Evolutionary conservation across 148 eudicot genomes (phyloP).

Genomic region (Silene uniflora): DNA sequence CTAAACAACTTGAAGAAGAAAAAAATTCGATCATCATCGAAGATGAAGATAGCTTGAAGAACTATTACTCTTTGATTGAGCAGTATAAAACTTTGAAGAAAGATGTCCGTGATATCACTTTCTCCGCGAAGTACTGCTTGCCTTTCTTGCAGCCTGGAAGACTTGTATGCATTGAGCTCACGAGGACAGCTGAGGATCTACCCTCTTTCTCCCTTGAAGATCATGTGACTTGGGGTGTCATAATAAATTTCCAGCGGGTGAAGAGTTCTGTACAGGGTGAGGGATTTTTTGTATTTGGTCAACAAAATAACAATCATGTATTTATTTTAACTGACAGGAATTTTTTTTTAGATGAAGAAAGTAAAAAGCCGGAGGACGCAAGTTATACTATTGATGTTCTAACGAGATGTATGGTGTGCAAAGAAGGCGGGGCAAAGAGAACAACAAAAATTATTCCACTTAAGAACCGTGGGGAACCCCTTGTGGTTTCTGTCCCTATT

Average conservation of each 20-base stretch:
- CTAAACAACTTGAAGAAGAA: slow-evolving; percentile 63
- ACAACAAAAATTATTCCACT: slow-evolving; percentile 64
- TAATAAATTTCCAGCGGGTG: slow-evolving; percentile 77
- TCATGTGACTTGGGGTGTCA: slow-evolving; percentile 83
- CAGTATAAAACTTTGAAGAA: slow-evolving; percentile 72
- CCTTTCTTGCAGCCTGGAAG: slow-evolving; percentile 98
- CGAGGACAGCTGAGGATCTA: slow-evolving; percentile 41
- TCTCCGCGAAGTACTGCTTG: slow-evolving; percentile 74
- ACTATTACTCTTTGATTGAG: slow-evolving; percentile 74
- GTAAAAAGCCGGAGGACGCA: slow-evolving; percentile 79
- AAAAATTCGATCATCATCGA: slow-evolving; percentile 82
- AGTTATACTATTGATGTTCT: slow-evolving; percentile 76
- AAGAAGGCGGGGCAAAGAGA: slow-evolving; percentile 53
- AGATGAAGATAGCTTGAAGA: slow-evolving; percentile 79
- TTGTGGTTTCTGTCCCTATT: slow-evolving; percentile 74
- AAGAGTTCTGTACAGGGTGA: slow-evolving; percentile 67
- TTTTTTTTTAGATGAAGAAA: slow-evolving; percentile 50
- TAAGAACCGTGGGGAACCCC: slow-evolving; percentile 80
- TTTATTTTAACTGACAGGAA: slow-evolving; percentile 7
- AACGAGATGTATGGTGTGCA: slow-evolving; percentile 69
- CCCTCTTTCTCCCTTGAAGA: slow-evolving; percentile 66
- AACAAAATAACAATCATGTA: background rate
- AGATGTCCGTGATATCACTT: slow-evolving; percentile 65
- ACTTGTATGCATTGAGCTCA: slow-evolving; percentile 68
- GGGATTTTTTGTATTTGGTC: background rate